Base-by-base conservation (phyloP, 331 rosid genomes). In the Spiraea crenata region DNA sequence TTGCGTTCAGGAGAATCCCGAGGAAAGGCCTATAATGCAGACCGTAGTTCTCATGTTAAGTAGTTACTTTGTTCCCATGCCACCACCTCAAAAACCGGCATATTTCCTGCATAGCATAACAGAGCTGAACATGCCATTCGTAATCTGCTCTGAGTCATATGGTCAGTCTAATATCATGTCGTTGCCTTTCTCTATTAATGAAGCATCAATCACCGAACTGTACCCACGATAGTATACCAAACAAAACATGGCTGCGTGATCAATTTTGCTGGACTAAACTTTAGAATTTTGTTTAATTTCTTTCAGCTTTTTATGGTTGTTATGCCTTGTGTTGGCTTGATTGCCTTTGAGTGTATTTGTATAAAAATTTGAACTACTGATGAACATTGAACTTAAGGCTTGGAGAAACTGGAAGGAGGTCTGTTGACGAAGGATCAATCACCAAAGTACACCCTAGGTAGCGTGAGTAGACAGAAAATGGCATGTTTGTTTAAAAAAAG, bases 1-100 rank as follows among this genome's bases (percentile, higher is more conserved):
- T 14, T 82, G 87, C 49, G 84, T 82, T 9, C 89, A 87, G 42
- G 85, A 85, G 40, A 72, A 80, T 54, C 88, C 85, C 12, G 67
- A 57, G 0, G 58, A 77, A 5, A 63, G 93, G 50, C 86, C 89
- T 3, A 50, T 83, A 5, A 80, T 88, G 90, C 75, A 78, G 16
- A 60, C 77, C 2, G 50, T 88, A 58, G 60, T 50, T 75, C 57
- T 82, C 31, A 47, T 80, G 87, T 72, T 88, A 3, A 80, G 72
- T 25, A 88, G 85, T 52, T 39, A 65, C 77, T 78, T 86, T 0
- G 65, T 82, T 25, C 74, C 77, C 2, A 3, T 88, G 65, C 45
- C 82, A 35, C 5, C 62, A 38, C 89, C 91, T 9, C 60, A 72
- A 66, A 62, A 49, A 25, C 89, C 91, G 3, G 76, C 86, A 11